These are phyloP conservation scores for Flagelloscypha sp. DNA, from an alignment of 768 basidiomycete genomes.

Conservation along the genomic window DNA sequence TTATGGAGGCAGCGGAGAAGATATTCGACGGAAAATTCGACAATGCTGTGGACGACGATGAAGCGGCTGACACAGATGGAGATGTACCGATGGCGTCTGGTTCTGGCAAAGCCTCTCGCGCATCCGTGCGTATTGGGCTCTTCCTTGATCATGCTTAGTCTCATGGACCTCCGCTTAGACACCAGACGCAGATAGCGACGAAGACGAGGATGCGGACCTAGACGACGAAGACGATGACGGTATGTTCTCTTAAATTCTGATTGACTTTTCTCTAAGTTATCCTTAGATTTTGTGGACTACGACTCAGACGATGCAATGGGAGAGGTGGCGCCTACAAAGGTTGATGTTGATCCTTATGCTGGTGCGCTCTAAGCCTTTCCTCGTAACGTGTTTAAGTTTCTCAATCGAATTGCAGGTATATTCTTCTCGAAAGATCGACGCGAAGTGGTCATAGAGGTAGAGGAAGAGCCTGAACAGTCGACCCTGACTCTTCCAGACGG, in stretches of 20 bases:
- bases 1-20: constrained; percentile 84
- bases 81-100: constrained; percentile 39
- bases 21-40: constrained; percentile 83
- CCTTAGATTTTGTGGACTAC: constrained; percentile 59
- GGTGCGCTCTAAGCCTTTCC: constrained; percentile 33
- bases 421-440: constrained; percentile 93
- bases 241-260: constrained; percentile 13
- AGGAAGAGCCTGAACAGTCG: constrained; percentile 67
- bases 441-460: constrained; percentile 88
- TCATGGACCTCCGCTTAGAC: constrained; percentile 34
- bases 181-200: constrained; percentile 47
- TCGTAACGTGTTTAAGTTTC: constrained; percentile 6
- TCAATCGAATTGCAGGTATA: constrained; percentile 45
- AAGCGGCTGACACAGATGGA: constrained; percentile 49
- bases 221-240: constrained; percentile 49
- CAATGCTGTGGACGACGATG: constrained; percentile 43
- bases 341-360: constrained; percentile 82
- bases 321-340: constrained; percentile 30
- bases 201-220: constrained; percentile 39
- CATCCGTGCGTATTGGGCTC: constrained; percentile 17
- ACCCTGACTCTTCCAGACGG: constrained; percentile 31
- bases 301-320: constrained; percentile 65
- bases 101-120: constrained; percentile 15
- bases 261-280: neutral
- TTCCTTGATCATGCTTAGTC: neutral